Conservation (phyloP, 140 eudicot genomes). For the Anethum foeniculum region DNA sequence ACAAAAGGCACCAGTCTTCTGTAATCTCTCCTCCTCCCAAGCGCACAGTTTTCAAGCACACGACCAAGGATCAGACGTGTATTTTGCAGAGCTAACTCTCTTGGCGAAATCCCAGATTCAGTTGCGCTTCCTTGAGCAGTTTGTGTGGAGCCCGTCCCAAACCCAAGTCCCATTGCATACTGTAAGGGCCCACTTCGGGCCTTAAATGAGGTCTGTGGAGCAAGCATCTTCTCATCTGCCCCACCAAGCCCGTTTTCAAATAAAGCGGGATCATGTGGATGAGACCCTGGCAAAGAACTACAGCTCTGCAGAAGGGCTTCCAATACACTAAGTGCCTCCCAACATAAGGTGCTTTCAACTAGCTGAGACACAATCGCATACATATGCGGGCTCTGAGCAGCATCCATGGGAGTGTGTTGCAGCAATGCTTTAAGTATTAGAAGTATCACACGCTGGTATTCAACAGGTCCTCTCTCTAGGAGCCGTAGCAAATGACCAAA, state of each 20-base stretch:
- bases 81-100: slow-evolving; percentile 85
- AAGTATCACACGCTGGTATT: slow-evolving; percentile 84
- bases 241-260: slow-evolving; percentile 68
- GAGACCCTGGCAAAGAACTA: slow-evolving; percentile 74
- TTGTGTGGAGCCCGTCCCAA: slow-evolving; percentile 41
- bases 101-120: slow-evolving; percentile 64
- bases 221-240: slow-evolving; percentile 63
- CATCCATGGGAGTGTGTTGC: slow-evolving; percentile 94
- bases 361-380: slow-evolving; percentile 93
- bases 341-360: slow-evolving; percentile 91
- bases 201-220: slow-evolving; percentile 86
- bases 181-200: slow-evolving; percentile 94
- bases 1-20: slow-evolving; percentile 94
- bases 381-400: slow-evolving; percentile 98
- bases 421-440: slow-evolving; percentile 88
- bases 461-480: slow-evolving; percentile 87
- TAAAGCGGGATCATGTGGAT: slow-evolving; percentile 45
- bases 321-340: slow-evolving; percentile 98
- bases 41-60: slow-evolving; percentile 84
- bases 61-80: slow-evolving; percentile 87
- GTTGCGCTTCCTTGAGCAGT: slow-evolving; percentile 31
- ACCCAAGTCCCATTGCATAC: slow-evolving; percentile 67
- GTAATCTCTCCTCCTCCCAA: slow-evolving; percentile 92
- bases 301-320: slow-evolving; percentile 98
- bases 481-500: slow-evolving; percentile 78